Conservation (phyloP, 2,329 filamentous ascomycete species). For the Alternaria novae-zelandiae region DNA sequence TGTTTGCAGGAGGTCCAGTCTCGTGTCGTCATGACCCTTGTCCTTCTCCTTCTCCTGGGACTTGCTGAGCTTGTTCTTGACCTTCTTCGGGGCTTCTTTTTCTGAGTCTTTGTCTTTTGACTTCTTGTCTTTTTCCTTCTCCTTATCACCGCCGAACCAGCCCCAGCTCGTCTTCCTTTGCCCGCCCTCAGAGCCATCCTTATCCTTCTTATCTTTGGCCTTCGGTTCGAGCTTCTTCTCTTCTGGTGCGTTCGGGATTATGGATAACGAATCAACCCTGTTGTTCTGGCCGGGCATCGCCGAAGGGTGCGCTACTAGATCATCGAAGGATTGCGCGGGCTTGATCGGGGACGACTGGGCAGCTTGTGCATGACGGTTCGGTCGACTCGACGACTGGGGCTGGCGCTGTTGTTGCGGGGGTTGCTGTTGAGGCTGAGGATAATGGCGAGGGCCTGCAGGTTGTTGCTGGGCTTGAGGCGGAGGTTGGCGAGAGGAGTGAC, state of each 20-base stretch:
- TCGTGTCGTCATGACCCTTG: conserved; percentile 72
- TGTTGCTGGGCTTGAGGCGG: conserved; percentile 28
- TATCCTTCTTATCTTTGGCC: conserved; percentile 73
- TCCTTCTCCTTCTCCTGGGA: conserved; percentile 58
- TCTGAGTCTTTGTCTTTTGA: conserved; percentile 56
- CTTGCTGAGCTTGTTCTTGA: conserved; percentile 71
- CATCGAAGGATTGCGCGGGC: conserved; percentile 62
- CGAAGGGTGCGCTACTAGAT: conserved; percentile 71
- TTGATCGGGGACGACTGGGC: conserved; percentile 48
- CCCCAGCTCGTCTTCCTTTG: conserved; percentile 83
- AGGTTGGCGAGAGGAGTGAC: conserved; percentile 56
- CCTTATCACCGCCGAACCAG: conserved; percentile 70
- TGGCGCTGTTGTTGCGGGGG: conserved; percentile 29
- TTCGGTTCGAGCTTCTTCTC: conserved; percentile 79
- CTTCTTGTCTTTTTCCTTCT: conserved; percentile 72
- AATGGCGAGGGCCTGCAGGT: conserved; percentile 23
- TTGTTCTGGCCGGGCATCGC: conserved; percentile 70
- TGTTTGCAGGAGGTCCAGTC: conserved; percentile 84
- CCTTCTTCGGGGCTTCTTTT: conserved; percentile 53
- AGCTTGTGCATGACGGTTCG: conserved; percentile 40
- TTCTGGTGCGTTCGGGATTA: conserved; percentile 75
- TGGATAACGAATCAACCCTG: conserved; percentile 78
- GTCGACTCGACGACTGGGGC: conserved; percentile 23
- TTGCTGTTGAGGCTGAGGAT: conserved; percentile 12
- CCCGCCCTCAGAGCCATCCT: conserved; percentile 68